Base-by-base conservation (phyloP, 768 basidiomycete species). In the Sistotremastrum niveocremeum region DNA sequence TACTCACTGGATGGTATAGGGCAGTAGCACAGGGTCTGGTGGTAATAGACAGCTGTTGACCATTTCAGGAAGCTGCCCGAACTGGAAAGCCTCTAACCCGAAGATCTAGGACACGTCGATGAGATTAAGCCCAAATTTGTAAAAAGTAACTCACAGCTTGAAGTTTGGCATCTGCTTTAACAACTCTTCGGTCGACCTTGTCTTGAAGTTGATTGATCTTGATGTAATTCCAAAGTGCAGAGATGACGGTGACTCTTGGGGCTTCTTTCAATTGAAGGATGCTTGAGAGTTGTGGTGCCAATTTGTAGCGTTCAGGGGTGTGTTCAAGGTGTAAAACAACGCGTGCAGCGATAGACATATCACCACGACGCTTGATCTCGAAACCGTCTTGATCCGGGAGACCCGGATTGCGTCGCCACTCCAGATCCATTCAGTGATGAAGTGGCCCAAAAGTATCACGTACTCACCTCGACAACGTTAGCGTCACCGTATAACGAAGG, bases 141-240 rank as follows among this genome's bases (percentile, higher is more conserved):
- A 42, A 29, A 35, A 31, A 49, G 28, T 34, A 5, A 60, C 64
- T 49, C 57, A 88, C 87, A 0, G 73, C 69, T 59, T 75, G 68
- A 39, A 88, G 65, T 46, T 69, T 70, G 8, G 78, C 82, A 54
- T 89, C 86, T 2, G 77, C 70, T 7, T 75, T 74, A 44, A 89
- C 76, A 43, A 77, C 60, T 36, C 79, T 73, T 46, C 85, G 68
- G 60, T 89, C 85, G 0, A 74, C 74, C 53, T 87, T 88, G 61
- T 89, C 87, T 61, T 89, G 86, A 11, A 93, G 64, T 29, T 77
- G 75, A 52, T 89, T 71, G 9, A 81, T 66, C 59, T 91, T 94
- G 65, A 95, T 84, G 54, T 93, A 90, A 56, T 84, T 86, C 93
- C 93, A 98, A 7, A 95, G 59, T 0, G 84, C 75, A 46, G 87